Base-by-base conservation (phyloP, 2,329 filamentous ascomycete genomes). In the Claviceps sp. region DNA sequence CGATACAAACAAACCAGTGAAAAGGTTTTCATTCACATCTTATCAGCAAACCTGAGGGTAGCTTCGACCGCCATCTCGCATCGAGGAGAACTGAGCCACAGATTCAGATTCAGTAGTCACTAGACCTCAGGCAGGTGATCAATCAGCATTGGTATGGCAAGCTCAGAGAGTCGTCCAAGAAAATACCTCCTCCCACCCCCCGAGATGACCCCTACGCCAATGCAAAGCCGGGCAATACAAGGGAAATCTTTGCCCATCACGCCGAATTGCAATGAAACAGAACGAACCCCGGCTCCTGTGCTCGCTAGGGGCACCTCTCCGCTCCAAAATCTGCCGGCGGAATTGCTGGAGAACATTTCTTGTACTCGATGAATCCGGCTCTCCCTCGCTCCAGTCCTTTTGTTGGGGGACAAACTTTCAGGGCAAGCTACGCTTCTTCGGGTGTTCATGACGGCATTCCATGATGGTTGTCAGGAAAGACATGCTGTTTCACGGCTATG, bases 281-380 rank as follows among this genome's bases (percentile, higher is more conserved):
- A 59, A 45, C 61, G 58, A 24, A 10, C 62, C 26, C 26, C 26
- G 26, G 26, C 26, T 30, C 10, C 26, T 2, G 26, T 30, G 8
- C 26, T 7, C 26, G 26, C 2, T 30, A 30, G 8, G 8, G 8
- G 26, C 26, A 22, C 2, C 26, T 30, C 8, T 30, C 26, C 45
- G 11, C 57, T 70, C 19, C 62, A 69, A 50, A 58, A 59, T 37
- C 63, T 81, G 10, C 78, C 78, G 0, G 59, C 70, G 6, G 78
- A 81, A 60, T 65, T 81, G 24, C 67, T 81, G 10, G 74, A 80
- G 59, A 65, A 55, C 34, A 77, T 47, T 72, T 79, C 51, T 62
- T 75, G 55, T 62, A 73, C 50, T 78, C 75, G 49, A 60, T 0
- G 26, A 30, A 30, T 30, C 26, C 26, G 26, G 8, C 26, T 10